These are phyloP conservation scores for Bonnemaisonia californica DNA, from an alignment of 31 red algal species.

Conservation along the genomic window DNA sequence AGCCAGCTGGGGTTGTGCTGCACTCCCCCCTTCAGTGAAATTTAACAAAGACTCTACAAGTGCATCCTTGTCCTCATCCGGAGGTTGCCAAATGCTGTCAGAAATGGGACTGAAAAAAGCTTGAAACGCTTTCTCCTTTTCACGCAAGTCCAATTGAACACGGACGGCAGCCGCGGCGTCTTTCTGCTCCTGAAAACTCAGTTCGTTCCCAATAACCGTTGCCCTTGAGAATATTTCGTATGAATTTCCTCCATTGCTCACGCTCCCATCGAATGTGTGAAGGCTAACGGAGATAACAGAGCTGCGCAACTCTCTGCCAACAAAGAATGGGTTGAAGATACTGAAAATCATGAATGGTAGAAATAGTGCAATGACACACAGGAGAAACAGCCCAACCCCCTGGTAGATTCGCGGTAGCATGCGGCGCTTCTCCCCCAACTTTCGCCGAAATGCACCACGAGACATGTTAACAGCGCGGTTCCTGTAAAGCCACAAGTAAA, in stretches of 20 bases:
- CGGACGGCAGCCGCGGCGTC: neutral
- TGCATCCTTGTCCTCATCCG: conserved; percentile 4
- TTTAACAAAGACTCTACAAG: conserved; percentile 4
- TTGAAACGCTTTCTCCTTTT: conserved; percentile 27
- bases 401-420: conserved; percentile 61
- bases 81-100: conserved; percentile 18
- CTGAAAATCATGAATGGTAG: conserved; percentile 80
- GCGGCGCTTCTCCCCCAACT: conserved; percentile 47
- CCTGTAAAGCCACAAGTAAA: conserved; percentile 68
- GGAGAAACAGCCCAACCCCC: conserved; percentile 53
- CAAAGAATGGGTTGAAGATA: conserved; percentile 56
- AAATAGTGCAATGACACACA: conserved; percentile 63
- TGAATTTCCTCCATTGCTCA: neutral
- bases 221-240: conserved; percentile 27
- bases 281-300: conserved; percentile 23
- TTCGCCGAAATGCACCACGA: conserved; percentile 39
- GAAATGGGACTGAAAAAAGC: conserved; percentile 32
- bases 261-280: neutral
- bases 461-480: conserved; percentile 53
- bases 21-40: neutral
- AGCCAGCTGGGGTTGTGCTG: neutral
- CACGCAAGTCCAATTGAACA: conserved; percentile 22
- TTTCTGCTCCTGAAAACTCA: neutral
- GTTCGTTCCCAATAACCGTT: neutral
- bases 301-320: conserved; percentile 1